These are phyloP conservation scores for Albifimbria verrucaria DNA, from an alignment of 2,329 filamentous ascomycete genomes.

Conservation along the genomic window DNA sequence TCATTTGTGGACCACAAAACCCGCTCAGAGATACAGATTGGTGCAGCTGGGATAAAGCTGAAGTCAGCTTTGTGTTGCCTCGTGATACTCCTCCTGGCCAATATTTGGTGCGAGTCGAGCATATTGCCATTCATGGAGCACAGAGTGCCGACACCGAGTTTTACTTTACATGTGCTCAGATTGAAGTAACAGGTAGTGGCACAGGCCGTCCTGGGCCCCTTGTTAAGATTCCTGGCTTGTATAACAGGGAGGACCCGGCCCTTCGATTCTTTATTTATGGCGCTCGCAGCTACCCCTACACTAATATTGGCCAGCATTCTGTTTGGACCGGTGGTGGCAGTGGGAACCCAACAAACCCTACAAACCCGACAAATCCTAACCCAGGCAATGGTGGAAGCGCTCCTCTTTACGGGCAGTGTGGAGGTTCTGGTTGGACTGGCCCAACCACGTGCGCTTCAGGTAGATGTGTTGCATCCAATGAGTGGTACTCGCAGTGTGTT, in stretches of 20 bases:
- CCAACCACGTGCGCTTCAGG: background rate
- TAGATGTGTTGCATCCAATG: background rate
- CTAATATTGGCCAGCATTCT: background rate
- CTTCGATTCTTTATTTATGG: slow-evolving; percentile 21
- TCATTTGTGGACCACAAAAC: slow-evolving; percentile 18
- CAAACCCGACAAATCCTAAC: background rate
- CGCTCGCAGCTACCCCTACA: background rate
- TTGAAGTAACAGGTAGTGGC: slow-evolving; percentile 29
- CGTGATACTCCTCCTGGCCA: slow-evolving; percentile 34
- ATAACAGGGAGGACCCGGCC: slow-evolving; percentile 18
- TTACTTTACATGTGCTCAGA: slow-evolving; percentile 42
- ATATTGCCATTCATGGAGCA: slow-evolving; percentile 43
- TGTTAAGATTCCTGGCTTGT: slow-evolving; percentile 23
- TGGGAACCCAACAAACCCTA: background rate
- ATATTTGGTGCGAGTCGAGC: slow-evolving; percentile 42
- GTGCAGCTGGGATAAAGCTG: slow-evolving; percentile 34
- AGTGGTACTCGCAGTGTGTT: background rate
- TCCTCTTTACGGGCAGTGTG: background rate
- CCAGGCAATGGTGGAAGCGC: background rate
- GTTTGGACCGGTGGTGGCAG: background rate
- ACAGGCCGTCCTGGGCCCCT: slow-evolving; percentile 13
- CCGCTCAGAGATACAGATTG: slow-evolving; percentile 17
- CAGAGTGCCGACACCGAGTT: slow-evolving; percentile 28
- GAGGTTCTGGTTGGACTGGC: background rate
- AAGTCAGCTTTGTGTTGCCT: slow-evolving; percentile 32